phyloP scores from a whole-genome alignment of 2,329 filamentous ascomycete species.

The Fusarium begoniae region DNA sequence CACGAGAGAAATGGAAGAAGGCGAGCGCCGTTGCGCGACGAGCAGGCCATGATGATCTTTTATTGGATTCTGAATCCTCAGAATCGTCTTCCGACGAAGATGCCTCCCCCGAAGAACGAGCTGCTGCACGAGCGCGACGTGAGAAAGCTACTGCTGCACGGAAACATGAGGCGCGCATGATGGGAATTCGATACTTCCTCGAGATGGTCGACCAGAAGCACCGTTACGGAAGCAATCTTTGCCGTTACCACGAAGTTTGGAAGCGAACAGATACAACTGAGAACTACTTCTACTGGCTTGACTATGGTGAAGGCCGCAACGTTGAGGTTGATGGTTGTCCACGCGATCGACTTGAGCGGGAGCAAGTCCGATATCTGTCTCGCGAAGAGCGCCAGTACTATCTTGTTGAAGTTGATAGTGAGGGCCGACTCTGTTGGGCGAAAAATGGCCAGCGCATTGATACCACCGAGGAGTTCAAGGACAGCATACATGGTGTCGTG shows the following conservation, averaged over 20 bases:
- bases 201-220: constrained; percentile 90
- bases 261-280: constrained; percentile 78
- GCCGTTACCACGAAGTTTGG: constrained; percentile 86
- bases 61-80: constrained; percentile 53
- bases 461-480: constrained; percentile 78
- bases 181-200: constrained; percentile 86
- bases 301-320: constrained; percentile 77
- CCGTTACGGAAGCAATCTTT: constrained; percentile 84
- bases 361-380: constrained; percentile 85
- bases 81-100: constrained; percentile 42
- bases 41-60: constrained; percentile 73
- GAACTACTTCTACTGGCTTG: constrained; percentile 96
- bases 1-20: constrained; percentile 79
- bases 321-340: constrained; percentile 78
- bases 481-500: constrained; percentile 81
- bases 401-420: constrained; percentile 76
- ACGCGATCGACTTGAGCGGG: constrained; percentile 76
- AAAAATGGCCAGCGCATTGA: constrained; percentile 83
- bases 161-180: constrained; percentile 75
- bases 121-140: constrained; percentile 51
- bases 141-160: constrained; percentile 64
- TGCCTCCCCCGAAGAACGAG: constrained; percentile 50
- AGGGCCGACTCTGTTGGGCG: constrained; percentile 85
- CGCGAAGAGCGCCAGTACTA: constrained; percentile 85
- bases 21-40: constrained; percentile 74